phyloP scores from a whole-genome alignment of 306 rosid species.

The Carpinus fangiana region DNA sequence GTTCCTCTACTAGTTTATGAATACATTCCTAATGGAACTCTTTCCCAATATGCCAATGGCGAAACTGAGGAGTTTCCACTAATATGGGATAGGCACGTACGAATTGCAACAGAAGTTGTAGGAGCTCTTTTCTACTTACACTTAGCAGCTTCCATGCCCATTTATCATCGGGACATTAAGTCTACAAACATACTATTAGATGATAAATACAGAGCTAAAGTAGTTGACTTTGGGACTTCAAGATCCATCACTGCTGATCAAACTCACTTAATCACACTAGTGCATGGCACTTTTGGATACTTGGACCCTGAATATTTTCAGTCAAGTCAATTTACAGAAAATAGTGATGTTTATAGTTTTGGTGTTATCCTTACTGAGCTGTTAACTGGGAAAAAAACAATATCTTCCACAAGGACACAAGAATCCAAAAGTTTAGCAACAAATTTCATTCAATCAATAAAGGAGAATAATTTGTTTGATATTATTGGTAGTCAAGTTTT shows the following conservation, averaged over 20 bases:
- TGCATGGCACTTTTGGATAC: too few species aligned
- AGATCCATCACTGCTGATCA: too few species aligned
- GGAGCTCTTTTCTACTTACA: not conserved
- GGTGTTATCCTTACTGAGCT: not conserved
- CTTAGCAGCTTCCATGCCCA: too few species aligned
- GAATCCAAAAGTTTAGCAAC: not conserved
- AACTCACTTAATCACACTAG: too few species aligned
- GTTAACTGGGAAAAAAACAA: not conserved
- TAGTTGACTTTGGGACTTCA: too few species aligned
- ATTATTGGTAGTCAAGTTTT: too few species aligned
- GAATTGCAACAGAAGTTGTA: not conserved
- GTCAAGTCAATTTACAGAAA: not conserved
- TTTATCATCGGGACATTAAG: too few species aligned
- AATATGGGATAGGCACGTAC: not conserved
- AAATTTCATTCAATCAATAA: not conserved
- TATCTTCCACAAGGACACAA: not conserved
- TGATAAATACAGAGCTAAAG: too few species aligned
- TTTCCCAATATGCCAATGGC: not conserved
- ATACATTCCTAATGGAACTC: not conserved
- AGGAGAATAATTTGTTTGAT: not conserved
- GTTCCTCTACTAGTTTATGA: not conserved
- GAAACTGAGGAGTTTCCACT: not conserved
- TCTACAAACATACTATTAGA: too few species aligned
- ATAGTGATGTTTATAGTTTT: not conserved
- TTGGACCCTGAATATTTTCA: not conserved